Evolutionary conservation across 805 yeast species (phyloP), one percentile per base, ranked within the genome.

Genomic region (Kodamaea hsintzibuensis): DNA sequence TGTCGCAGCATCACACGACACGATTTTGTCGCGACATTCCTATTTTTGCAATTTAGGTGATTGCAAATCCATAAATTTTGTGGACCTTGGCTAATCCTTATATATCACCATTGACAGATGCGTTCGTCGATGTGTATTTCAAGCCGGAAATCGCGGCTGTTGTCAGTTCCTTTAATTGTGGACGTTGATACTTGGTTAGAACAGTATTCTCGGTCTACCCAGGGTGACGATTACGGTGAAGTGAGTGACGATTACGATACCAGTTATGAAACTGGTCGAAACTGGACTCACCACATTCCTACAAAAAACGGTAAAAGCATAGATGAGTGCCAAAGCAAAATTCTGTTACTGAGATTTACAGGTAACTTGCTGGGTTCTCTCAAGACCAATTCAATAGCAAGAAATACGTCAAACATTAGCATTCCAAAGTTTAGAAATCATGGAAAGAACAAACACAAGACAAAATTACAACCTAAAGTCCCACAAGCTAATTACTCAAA

Each of bases 111-210:
- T 17, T 14, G 44, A 4, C 25, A 40, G 12, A 17, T 12, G 19
- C 19, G 22, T 40, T 19, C 19, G 25, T 17, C 19, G 10, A 16
- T 25, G 17, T 12, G 25, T 40, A 17, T 25, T 18, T 39, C 39
- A 14, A 25, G 9, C 38, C 35, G 38, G 13, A 45, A 30, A n/a
- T 45, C 39, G 16, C 30, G 39, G 13, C 7, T 7, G 17, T 30
- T 45, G 19, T 45, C 27, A 6, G 48, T 27, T 16, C 35, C 39
- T 14, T 45, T 45, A 33, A 45, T 45, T 27, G 33, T 18, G 8
- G 48, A 45, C 13, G 48, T 45, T n/a, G 48, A 45, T 37, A 37
- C 12, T 7, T 45, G 48, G 48, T 45, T 45, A 25, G 38, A 33
- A 7, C 35, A 37, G 19, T 45, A 27, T 25, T 13, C 44, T 6